phyloP scores from a whole-genome alignment of 208 protist genomes.

The Porcisia hertigi region DNA sequence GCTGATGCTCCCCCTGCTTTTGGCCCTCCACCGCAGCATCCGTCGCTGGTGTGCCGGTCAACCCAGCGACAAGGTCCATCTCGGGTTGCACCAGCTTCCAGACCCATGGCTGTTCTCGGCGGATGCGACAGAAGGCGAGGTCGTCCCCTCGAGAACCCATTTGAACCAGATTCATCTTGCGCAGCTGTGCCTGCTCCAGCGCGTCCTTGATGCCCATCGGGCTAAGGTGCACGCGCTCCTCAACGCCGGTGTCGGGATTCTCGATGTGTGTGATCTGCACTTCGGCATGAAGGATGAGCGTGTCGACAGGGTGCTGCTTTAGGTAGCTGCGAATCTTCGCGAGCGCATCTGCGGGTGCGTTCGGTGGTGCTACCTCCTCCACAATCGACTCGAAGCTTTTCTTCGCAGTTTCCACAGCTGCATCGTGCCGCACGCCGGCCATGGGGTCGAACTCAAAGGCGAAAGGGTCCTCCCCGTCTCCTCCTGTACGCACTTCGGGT shows the following conservation, averaged over 20 bases:
- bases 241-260: conserved; percentile 62
- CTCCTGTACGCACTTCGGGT: neutral
- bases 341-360: conserved; percentile 47
- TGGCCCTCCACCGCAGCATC: neutral
- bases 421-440: conserved; percentile 75
- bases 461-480: conserved; percentile 7
- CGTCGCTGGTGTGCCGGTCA: conserved; percentile 17
- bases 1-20: conserved; percentile 2
- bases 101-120: conserved; percentile 65
- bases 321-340: conserved; percentile 69
- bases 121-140: conserved; percentile 81
- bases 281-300: conserved; percentile 56
- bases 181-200: conserved; percentile 60
- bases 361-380: conserved; percentile 52
- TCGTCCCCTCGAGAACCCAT: conserved; percentile 72
- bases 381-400: conserved; percentile 61
- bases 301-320: conserved; percentile 77
- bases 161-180: conserved; percentile 79
- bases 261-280: conserved; percentile 89
- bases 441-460: conserved; percentile 85
- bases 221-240: conserved; percentile 65
- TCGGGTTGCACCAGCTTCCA: conserved; percentile 61
- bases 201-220: conserved; percentile 72
- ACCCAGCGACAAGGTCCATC: conserved; percentile 44
- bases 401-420: conserved; percentile 61